Evolutionary conservation across 139 green algal species (phyloP), one percentile per base, ranked within the genome.

Genomic region (Pseudopediastrum boryanum): DNA sequence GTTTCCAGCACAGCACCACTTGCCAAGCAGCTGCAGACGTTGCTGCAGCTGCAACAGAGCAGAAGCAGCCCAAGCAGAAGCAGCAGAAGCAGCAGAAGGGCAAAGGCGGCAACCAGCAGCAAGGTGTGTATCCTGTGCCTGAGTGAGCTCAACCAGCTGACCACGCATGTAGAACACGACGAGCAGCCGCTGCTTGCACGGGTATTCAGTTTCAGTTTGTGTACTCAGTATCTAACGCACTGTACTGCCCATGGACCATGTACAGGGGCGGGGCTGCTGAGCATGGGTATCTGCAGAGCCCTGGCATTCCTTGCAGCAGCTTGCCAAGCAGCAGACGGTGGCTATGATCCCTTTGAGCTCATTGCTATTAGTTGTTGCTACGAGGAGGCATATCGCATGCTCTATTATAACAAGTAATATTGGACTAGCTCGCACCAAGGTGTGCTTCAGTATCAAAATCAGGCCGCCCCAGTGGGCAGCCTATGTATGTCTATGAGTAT

Each of bases 71-170:
- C 21, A 31, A 36, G 61, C 61, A 42, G 61, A 31, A 38, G 59
- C 59, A 38, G 59, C 61, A 50, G 61, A 35, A 69, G 35, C 61
- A 69, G 61, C 61, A 31, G 27, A 25, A 23, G 61, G 35, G 33
- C 27, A 31, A 36, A 31, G 13, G 31, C 44, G 61, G 61, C 61
- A 69, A 1, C 61, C n/a, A n/a, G n/a, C n/a, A n/a, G n/a, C n/a
- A n/a, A n/a, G n/a, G n/a, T n/a, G n/a, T n/a, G n/a, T n/a, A n/a
- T n/a, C n/a, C n/a, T n/a, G n/a, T n/a, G n/a, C n/a, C n/a, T n/a
- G n/a, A n/a, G n/a, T n/a, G n/a, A n/a, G n/a, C n/a, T n/a, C n/a
- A n/a, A n/a, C n/a, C n/a, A n/a, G n/a, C n/a, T n/a, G n/a, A 48
- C 19, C 23, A 35, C 33, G 8, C 33, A 2, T 5, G 61, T 36